phyloP scores from a whole-genome alignment of 495 filamentous ascomycete genomes.

The Neurospora terricola region DNA sequence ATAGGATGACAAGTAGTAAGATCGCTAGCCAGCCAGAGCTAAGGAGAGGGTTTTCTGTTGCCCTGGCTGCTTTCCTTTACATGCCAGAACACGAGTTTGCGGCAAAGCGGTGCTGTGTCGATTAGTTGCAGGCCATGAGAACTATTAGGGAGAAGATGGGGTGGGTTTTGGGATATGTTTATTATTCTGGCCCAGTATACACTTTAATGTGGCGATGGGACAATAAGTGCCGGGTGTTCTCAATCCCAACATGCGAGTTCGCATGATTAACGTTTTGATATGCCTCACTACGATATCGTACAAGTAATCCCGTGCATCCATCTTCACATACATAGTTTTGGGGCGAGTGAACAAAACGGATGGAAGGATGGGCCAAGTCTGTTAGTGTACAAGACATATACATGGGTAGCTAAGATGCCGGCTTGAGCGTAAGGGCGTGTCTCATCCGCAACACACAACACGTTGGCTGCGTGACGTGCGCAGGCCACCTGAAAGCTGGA shows the following conservation, averaged over 20 bases:
- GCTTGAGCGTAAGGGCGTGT: not conserved
- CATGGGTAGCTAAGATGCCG: not conserved
- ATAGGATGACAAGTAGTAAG: slow-evolving; percentile 13
- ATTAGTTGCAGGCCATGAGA: not conserved
- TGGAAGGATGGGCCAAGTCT: not conserved
- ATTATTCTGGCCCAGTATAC: not conserved
- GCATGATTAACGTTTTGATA: not conserved
- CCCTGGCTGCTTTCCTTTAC: not conserved
- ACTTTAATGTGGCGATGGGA: not conserved
- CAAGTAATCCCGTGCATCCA: not conserved
- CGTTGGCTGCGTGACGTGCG: not conserved
- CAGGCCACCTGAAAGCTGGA: not conserved
- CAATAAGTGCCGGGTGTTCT: not conserved
- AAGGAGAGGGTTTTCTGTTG: not conserved
- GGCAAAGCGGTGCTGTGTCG: not conserved
- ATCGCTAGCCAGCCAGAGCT: not conserved
- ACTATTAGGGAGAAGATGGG: not conserved
- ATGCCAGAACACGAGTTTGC: not conserved
- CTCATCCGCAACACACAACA: not conserved
- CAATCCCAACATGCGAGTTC: not conserved
- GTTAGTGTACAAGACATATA: not conserved
- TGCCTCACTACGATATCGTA: not conserved
- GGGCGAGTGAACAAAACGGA: not conserved
- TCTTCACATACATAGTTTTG: not conserved
- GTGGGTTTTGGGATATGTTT: not conserved